Percentiles rank a stretch among this genome's conserved stretches.
Evolutionary conservation across 768 basidiomycete species (phyloP).

Genomic region (Xerocomellus intermedius): DNA sequence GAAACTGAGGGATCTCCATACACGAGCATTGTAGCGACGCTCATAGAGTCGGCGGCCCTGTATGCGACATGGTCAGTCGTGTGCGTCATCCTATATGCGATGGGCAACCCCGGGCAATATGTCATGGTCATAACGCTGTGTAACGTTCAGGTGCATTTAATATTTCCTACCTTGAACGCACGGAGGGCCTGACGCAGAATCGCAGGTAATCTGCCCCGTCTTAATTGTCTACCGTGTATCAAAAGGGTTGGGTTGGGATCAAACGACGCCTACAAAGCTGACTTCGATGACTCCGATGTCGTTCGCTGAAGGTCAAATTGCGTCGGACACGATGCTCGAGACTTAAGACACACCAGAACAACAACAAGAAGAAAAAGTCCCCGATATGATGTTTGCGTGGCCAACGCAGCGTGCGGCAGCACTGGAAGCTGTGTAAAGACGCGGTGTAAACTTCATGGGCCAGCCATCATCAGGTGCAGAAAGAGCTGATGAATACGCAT

Average conservation of each 20-base stretch:
- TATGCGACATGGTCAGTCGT: background rate
- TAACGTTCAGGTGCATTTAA: background rate
- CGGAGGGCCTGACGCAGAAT: background rate
- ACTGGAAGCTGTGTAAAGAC: too few relatives aligned
- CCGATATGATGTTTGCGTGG: too few relatives aligned
- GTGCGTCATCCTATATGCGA: background rate
- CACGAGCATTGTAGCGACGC: background rate
- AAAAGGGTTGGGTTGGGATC: background rate
- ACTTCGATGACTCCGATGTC: background rate
- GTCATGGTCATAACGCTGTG: background rate
- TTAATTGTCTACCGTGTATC: background rate
- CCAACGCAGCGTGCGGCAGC: too few relatives aligned
- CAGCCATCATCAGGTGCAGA: too few relatives aligned
- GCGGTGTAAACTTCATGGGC: too few relatives aligned
- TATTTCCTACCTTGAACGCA: background rate
- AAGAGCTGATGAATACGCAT: too few relatives aligned
- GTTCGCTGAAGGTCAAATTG: background rate
- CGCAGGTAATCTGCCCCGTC: background rate
- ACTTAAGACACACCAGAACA: too few relatives aligned
- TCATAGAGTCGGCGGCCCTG: background rate
- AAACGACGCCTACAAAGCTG: too few relatives aligned
- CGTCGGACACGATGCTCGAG: background rate
- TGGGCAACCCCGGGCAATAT: background rate
- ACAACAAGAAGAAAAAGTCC: too few relatives aligned
- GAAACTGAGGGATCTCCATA: background rate